These are phyloP conservation scores for Serendipita sp. DNA, from an alignment of 768 basidiomycete genomes.

Conservation along the genomic window DNA sequence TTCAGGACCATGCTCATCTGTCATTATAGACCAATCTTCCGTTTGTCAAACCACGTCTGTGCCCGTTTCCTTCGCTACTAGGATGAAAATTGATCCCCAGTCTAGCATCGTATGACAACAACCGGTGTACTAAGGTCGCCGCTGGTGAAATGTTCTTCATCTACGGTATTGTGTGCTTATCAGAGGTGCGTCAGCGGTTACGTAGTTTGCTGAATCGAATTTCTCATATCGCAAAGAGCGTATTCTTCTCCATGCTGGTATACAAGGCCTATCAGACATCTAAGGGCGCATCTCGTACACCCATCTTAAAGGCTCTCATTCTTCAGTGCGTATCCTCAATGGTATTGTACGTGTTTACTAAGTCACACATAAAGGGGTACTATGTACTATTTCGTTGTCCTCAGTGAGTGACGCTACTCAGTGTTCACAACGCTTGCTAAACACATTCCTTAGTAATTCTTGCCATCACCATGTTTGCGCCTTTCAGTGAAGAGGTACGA, in stretches of 20 bases:
- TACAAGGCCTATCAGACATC: background rate
- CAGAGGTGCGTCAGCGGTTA: background rate
- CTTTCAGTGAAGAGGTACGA: background rate
- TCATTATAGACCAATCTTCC: background rate
- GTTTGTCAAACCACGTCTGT: background rate
- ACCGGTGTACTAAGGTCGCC: background rate
- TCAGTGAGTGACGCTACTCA: background rate
- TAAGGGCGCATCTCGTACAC: background rate
- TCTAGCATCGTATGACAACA: background rate
- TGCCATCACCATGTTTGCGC: conserved; percentile 1
- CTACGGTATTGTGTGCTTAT: background rate
- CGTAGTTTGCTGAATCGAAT: background rate
- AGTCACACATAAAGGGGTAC: background rate
- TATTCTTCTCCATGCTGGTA: conserved; percentile 1
- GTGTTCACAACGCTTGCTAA: background rate
- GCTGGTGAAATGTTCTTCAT: conserved; percentile 6
- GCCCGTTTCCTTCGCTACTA: background rate
- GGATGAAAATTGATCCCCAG: background rate
- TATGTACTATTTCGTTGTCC: background rate
- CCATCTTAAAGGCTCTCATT: background rate
- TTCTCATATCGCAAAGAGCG: background rate
- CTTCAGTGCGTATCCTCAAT: background rate
- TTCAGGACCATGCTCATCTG: background rate
- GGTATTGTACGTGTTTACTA: too few relatives aligned
- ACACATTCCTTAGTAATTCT: background rate